These are phyloP conservation scores for Colletotrichum plurivorum DNA, from an alignment of 2,329 filamentous ascomycete genomes.

Conservation along the genomic window DNA sequence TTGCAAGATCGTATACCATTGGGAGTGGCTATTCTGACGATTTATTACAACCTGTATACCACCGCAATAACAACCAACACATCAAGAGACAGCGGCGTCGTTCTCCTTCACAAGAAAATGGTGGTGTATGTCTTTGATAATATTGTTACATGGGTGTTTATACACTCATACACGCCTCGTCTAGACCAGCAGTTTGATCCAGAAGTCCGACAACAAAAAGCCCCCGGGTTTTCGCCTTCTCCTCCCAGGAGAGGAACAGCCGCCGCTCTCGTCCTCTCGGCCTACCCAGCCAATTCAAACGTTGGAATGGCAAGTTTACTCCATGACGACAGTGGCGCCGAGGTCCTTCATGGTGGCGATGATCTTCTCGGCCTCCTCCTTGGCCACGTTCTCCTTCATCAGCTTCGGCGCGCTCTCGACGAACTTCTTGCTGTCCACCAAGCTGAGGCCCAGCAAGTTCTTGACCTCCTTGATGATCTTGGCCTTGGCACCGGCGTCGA, in stretches of 20 bases:
- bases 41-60: neutral
- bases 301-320: constrained; percentile 69
- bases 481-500: constrained; percentile 91
- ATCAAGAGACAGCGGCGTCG: neutral
- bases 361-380: constrained; percentile 99
- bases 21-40: neutral
- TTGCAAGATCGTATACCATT: constrained; percentile 13
- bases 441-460: constrained; percentile 90
- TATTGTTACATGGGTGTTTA: constrained; percentile 52
- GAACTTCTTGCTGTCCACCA: constrained; percentile 99
- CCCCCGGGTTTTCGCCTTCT: constrained; percentile 20
- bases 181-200: constrained; percentile 35
- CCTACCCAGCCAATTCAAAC: constrained; percentile 14
- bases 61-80: neutral
- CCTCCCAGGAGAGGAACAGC: constrained; percentile 16
- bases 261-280: constrained; percentile 12
- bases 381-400: constrained; percentile 98
- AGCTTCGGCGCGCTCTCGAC: constrained; percentile 98
- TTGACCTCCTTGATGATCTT: constrained; percentile 99
- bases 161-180: constrained; percentile 45
- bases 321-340: constrained; percentile 90
- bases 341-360: constrained; percentile 93
- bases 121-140: constrained; percentile 43
- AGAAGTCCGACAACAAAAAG: constrained; percentile 34
- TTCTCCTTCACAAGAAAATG: constrained; percentile 7